These are phyloP conservation scores for Lunasporangiospora selenospora DNA, from an alignment of 192 early-diverging fungal species.

Conservation along the genomic window DNA sequence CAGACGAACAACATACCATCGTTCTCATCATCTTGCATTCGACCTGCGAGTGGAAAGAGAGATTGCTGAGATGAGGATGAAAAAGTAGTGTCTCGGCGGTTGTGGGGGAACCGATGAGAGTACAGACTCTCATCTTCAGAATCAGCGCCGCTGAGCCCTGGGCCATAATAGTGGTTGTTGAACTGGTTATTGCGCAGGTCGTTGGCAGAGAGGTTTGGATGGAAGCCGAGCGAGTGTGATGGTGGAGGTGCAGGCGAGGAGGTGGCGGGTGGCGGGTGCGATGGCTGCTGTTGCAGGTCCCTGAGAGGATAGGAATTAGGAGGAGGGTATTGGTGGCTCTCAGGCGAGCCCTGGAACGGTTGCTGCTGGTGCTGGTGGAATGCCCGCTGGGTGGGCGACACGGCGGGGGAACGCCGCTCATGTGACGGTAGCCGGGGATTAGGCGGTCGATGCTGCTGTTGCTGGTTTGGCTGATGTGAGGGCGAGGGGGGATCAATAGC, in stretches of 20 bases:
- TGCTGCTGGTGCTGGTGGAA: conserved; percentile 7
- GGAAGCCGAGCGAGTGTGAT: not conserved
- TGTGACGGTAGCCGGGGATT: not conserved
- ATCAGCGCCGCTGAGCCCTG: conserved; percentile 7
- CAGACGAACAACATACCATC: conserved; percentile 11
- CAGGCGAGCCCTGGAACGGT: conserved; percentile 1
- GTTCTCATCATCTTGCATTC: conserved; percentile 14
- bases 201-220: not conserved
- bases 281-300: conserved; percentile 4
- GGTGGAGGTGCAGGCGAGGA: not conserved
- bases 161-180: conserved; percentile 25
- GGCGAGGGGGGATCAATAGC: not conserved
- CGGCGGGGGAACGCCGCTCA: not conserved
- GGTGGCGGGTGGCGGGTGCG: not conserved
- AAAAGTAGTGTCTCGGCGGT: conserved; percentile 21
- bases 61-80: conserved; percentile 31
- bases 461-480: not conserved
- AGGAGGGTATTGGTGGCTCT: conserved; percentile 2
- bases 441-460: not conserved
- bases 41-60: no score
- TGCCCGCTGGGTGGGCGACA: not conserved
- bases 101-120: conserved; percentile 8
- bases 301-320: conserved; percentile 25
- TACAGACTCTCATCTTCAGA: conserved; percentile 28
- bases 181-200: conserved; percentile 9